Percentiles rank a stretch among this genome's conserved stretches.
Evolutionary conservation across 108 stramenopile genomes (phyloP).

Genomic region (Nitzschia sp.): DNA sequence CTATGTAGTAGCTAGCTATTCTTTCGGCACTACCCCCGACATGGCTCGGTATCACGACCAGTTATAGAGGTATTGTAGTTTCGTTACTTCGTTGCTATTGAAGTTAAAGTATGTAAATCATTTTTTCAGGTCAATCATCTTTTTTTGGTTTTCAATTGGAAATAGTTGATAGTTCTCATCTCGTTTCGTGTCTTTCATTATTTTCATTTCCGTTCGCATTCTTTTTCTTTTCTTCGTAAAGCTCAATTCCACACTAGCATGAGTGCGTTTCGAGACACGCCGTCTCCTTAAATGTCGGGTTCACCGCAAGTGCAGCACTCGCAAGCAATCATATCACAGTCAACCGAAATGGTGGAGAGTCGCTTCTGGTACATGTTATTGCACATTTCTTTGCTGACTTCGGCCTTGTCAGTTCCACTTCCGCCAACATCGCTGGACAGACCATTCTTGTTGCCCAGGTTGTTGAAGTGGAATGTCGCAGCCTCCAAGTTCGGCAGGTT

Average conservation of each 20-base stretch:
- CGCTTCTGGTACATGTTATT: constrained; percentile 13
- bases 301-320: constrained; percentile 33
- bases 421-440: neutral
- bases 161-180: too few species aligned
- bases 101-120: too few species aligned
- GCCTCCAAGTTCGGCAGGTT: constrained; percentile 13
- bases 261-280: neutral
- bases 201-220: neutral
- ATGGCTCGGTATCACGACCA: too few species aligned
- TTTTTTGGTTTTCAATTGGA: too few species aligned
- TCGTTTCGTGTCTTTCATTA: too few species aligned
- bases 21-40: too few species aligned
- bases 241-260: neutral
- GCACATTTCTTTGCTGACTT: constrained; percentile 32
- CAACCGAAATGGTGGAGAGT: constrained; percentile 26
- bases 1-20: too few species aligned
- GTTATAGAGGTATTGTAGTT: too few species aligned
- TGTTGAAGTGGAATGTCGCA: constrained; percentile 40
- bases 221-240: neutral
- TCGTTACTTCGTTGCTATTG: too few species aligned
- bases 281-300: neutral
- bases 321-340: constrained; percentile 23
- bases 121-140: too few species aligned
- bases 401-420: neutral
- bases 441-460: constrained; percentile 9